Percentiles rank a stretch among this genome's conserved stretches.
phyloP scores from a whole-genome alignment of 805 yeast species.

The Spathaspora sp. region DNA sequence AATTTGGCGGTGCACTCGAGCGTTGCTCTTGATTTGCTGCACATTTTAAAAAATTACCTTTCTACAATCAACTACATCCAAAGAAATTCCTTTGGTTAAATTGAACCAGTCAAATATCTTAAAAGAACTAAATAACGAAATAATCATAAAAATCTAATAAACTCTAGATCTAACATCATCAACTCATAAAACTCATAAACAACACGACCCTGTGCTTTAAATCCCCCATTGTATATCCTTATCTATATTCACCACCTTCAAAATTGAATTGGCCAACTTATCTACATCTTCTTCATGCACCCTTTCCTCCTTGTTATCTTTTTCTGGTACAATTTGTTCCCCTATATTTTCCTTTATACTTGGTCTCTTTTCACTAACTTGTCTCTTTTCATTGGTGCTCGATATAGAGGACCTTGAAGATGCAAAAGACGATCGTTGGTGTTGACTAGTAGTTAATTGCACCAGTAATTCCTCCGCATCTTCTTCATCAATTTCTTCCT shows the following conservation, averaged over 20 bases:
- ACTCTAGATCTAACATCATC: not conserved
- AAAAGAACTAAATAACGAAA: not conserved
- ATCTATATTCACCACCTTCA: constrained; percentile 11
- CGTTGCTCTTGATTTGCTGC: too few species aligned
- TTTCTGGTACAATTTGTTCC: not conserved
- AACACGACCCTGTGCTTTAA: not conserved
- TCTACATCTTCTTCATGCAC: constrained; percentile 12
- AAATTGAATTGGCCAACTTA: constrained; percentile 14
- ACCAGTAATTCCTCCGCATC: not conserved
- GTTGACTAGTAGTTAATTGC: not conserved
- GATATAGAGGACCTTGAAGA: constrained; percentile 2
- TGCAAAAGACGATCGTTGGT: not conserved
- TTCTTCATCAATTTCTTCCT: not conserved
- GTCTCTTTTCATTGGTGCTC: not conserved
- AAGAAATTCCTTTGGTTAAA: too few species aligned
- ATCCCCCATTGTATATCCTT: constrained; percentile 15
- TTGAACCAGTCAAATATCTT: constrained; percentile 1
- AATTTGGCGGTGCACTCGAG: too few species aligned
- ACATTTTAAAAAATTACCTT: too few species aligned
- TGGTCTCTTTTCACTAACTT: constrained; percentile 1
- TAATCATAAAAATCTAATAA: not conserved
- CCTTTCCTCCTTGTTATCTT: not conserved
- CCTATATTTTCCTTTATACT: not conserved
- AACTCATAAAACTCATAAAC: not conserved
- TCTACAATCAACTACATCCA: too few species aligned